Base-by-base conservation (phyloP, 768 basidiomycete genomes). In the Albatrellus ellisii region DNA sequence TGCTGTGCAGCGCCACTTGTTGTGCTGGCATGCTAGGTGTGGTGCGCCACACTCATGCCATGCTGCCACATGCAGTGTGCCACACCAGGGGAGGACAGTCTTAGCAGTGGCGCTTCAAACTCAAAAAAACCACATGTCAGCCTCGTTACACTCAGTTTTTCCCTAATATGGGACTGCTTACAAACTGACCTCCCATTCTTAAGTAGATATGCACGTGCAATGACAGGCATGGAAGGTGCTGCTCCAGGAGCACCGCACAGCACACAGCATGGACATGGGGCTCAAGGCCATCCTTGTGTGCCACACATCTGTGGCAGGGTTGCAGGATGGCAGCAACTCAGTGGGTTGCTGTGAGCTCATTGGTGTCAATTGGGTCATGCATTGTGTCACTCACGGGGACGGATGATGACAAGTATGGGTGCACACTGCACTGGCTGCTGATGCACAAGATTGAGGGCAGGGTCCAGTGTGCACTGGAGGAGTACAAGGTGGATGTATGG, bases 381-480 rank as follows among this genome's bases (percentile, higher is more conserved):
- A 64, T n/a, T 62, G 63, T 21, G 47, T 56, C 26, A 44, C 63
- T n/a, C 74, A 40, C 78, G 3, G 68, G 67, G 1, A 71, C 71
- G 36, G 61, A 68, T 27, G 76, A 75, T 47, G 79, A 73, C 32
- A 80, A 82, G 36, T 82, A 84, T 45, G 69, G 66, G 10, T 69
- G 71, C 26, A 65, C 68, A 20, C 62, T 82, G 26, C 77, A 79
- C 11, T 66, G 78, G 14, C 56, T 86, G n/a, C 52, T 84, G 17
- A 57, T 75, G 29, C 70, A 76, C 36, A 83, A 82, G 59, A 70
- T 85, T 41, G 73, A 77, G 28, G 68, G 73, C 44, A 61, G 70
- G 35, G 49, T 72, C 40, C 62, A 63, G 12, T 73, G 72, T 5
- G 73, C 75, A 2, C 69, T 71, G 50, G 76, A 77, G 32, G 77